Evolutionary conservation across 352 stramenopile genomes (phyloP).

Genomic region (Globisporangium viniferum): DNA sequence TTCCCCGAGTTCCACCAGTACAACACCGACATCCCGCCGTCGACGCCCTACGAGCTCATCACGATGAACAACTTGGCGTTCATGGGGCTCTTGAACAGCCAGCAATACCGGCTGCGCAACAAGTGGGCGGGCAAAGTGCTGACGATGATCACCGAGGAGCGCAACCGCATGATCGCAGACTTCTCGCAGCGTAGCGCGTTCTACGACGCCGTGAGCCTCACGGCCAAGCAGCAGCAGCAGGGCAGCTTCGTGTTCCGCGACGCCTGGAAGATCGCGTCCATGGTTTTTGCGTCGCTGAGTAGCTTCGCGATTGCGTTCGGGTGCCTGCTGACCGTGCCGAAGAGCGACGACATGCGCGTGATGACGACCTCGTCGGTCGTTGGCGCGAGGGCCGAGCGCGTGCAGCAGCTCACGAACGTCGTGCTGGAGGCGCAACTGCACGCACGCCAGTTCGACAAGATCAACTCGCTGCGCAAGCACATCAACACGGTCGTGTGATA

Average conservation of each 20-base stretch:
- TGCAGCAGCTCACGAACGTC: conserved; percentile 25
- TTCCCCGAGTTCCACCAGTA: conserved; percentile 43
- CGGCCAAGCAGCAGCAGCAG: conserved; percentile 37
- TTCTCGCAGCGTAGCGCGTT: conserved; percentile 35
- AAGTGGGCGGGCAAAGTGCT: conserved; percentile 50
- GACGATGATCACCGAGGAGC: conserved; percentile 52
- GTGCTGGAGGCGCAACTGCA: conserved; percentile 36
- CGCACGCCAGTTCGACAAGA: conserved; percentile 32
- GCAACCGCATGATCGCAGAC: conserved; percentile 48
- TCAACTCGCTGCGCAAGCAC: conserved; percentile 32
- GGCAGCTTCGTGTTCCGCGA: conserved; percentile 28
- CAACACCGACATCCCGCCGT: conserved; percentile 38
- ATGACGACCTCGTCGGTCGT: conserved; percentile 5
- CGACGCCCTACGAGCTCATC: conserved; percentile 50
- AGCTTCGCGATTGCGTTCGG: conserved; percentile 43
- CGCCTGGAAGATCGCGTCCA: conserved; percentile 29
- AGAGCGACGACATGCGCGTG: conserved; percentile 22
- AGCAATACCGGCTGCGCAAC: conserved; percentile 37
- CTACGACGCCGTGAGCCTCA: conserved; percentile 35
- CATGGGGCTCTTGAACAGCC: conserved; percentile 50
- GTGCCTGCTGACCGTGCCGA: conserved; percentile 27
- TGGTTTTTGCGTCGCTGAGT: conserved; percentile 39
- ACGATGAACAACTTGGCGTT: conserved; percentile 45
- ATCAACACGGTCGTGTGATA: conserved; percentile 33
- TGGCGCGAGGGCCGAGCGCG: not conserved